Percentiles rank a stretch among this genome's conserved stretches.
Evolutionary conservation across 345 rosid species (phyloP).

Genomic region (Pseudoturritis turrita): DNA sequence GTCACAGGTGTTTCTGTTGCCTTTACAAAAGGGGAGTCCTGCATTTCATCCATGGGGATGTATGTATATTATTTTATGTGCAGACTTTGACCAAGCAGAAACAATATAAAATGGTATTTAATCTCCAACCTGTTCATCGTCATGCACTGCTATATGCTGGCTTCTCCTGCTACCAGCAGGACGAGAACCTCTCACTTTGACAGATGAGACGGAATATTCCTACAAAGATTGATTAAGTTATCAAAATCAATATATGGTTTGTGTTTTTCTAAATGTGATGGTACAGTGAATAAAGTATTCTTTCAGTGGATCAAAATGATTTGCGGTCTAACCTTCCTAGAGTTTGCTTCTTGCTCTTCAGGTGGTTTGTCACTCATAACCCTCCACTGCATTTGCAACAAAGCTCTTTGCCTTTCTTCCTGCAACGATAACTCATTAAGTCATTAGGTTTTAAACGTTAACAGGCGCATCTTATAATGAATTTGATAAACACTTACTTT

Average conservation of each 20-base stretch:
- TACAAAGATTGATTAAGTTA: slow-evolving; percentile 21
- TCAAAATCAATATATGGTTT: neutral
- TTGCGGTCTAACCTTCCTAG: slow-evolving; percentile 47
- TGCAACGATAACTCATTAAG: slow-evolving; percentile 16
- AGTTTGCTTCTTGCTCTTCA: slow-evolving; percentile 75
- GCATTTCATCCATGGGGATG: slow-evolving; percentile 6
- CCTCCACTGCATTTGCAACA: slow-evolving; percentile 87
- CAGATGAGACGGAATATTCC: slow-evolving; percentile 63
- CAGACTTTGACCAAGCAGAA: slow-evolving; percentile 2
- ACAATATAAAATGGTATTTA: neutral
- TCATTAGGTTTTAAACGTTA: neutral
- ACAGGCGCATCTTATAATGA: neutral
- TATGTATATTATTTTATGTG: neutral
- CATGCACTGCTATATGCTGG: slow-evolving; percentile 31
- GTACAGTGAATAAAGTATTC: neutral
- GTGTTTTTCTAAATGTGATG: neutral
- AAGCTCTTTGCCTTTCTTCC: slow-evolving; percentile 85
- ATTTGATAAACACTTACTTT: slow-evolving; percentile 38
- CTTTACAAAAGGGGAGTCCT: slow-evolving; percentile 49
- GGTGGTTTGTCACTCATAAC: slow-evolving; percentile 79
- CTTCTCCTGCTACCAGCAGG: slow-evolving; percentile 40
- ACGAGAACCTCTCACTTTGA: slow-evolving; percentile 48
- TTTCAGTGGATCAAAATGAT: neutral
- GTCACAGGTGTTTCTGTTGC: slow-evolving; percentile 60
- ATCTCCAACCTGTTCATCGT: slow-evolving; percentile 44